Evolutionary conservation across 2,329 filamentous ascomycete genomes (phyloP), one percentile per base, ranked within the genome.

Genomic region (Penicillium sp.): DNA sequence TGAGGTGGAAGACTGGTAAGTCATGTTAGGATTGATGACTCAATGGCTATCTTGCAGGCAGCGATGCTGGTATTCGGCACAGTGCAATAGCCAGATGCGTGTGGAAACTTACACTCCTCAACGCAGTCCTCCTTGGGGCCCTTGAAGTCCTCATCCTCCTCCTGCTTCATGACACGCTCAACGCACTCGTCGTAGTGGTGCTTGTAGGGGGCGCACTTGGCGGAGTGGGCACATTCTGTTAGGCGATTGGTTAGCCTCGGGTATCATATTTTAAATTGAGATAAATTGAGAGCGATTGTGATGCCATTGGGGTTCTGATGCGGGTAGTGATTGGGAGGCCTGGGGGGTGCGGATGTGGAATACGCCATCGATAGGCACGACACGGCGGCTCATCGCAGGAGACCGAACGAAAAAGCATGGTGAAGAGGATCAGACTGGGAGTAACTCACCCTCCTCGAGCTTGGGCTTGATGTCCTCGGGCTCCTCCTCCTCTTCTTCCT

Each of bases 101-200:
- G 29, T 23, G 26, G 38, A 16, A 45, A 85, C 92, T 78, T 88
- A 97, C 94, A 99, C 82, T 99, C 94, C 82, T 99, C 94, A 64
- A 97, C 90, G 70, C 94, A 99, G 81, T 97, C 92, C 84, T 99
- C 94, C 69, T 89, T 85, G 67, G 86, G 79, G 51, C 80, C 86
- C 77, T 86, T 85, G 76, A 82, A 81, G 66, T 87, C 85, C 61
- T 87, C 83, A 65, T 87, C 84, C 69, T 90, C 85, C 66, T 81
- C 73, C 71, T 82, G 76, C 67, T 62, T 76, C 56, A 86, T 90
- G 65, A 99, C 94, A 68, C 94, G 91, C 84, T 96, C 92, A 66
- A 93, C 91, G 76, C 94, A 99, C 79, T 96, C 90, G 64, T 97
- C 93, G 75, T 88, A 97, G 84, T 99, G 94, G 83, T 97, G 93